phyloP scores from a whole-genome alignment of 192 early-diverging fungal genomes.

The Oehlia diaphana region DNA sequence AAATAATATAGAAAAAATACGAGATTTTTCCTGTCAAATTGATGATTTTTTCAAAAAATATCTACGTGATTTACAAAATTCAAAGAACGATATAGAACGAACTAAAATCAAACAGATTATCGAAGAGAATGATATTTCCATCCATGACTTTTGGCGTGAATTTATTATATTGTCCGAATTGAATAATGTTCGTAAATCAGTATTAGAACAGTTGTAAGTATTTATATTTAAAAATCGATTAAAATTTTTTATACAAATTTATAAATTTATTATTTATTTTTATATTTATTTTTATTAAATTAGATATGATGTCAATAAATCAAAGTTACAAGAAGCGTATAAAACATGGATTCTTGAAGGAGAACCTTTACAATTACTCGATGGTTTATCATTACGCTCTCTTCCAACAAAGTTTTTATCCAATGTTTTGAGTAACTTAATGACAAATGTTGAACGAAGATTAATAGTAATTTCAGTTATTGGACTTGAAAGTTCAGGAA shows the following conservation, averaged over 20 bases:
- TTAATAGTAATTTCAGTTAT: conserved; percentile 6
- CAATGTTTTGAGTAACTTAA: not conserved
- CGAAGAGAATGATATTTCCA: conserved; percentile 12
- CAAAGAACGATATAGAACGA: not conserved
- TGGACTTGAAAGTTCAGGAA: conserved; percentile 9
- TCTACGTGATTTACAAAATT: not conserved
- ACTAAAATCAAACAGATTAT: not conserved
- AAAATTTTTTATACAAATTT: too few species aligned
- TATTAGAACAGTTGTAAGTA: not conserved
- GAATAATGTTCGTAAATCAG: not conserved
- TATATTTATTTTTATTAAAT: not conserved
- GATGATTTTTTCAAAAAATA: not conserved
- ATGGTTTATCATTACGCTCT: conserved; percentile 1
- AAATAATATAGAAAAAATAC: not conserved
- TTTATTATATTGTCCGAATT: conserved; percentile 1
- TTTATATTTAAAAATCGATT: too few species aligned
- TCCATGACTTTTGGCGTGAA: conserved; percentile 15
- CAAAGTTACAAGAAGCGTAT: not conserved
- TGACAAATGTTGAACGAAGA: not conserved
- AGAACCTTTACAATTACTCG: not conserved
- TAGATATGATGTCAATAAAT: not conserved
- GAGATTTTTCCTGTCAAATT: not conserved
- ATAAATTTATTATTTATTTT: too few species aligned
- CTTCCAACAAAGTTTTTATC: conserved; percentile 5
- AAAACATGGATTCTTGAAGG: conserved; percentile 9